A percentile compares a stretch with the other conserved stretches of the same genome.
These are phyloP conservation scores for Bipolaris zeicola DNA, from an alignment of 2,329 filamentous ascomycete genomes.

Conservation along the genomic window DNA sequence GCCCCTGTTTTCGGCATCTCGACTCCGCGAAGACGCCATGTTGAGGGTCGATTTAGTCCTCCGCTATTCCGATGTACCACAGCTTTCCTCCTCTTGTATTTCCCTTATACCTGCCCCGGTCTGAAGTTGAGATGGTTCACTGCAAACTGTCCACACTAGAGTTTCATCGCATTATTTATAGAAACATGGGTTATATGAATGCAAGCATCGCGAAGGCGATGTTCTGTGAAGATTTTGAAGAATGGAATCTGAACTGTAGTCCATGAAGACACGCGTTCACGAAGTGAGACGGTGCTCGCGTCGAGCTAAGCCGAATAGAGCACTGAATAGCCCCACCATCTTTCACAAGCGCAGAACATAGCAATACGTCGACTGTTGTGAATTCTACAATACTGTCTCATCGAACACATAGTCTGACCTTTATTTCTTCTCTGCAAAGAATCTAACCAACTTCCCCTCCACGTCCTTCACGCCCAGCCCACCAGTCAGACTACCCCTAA, in stretches of 20 bases:
- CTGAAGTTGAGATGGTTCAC: background rate
- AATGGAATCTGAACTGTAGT: background rate
- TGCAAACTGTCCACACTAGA: background rate
- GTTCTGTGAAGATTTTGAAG: background rate
- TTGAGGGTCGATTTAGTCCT: background rate
- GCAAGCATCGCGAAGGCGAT: background rate
- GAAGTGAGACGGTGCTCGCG: constrained; percentile 12
- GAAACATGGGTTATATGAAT: background rate
- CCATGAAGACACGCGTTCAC: constrained; percentile 15
- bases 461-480: constrained; percentile 53
- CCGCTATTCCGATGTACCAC: background rate
- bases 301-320: constrained; percentile 14
- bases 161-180: background rate
- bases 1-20: constrained; percentile 25
- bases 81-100: background rate
- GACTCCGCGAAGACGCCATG: constrained; percentile 33
- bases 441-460: constrained; percentile 43
- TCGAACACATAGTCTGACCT: background rate
- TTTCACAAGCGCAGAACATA: background rate
- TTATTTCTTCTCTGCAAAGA: constrained; percentile 44
- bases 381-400: background rate
- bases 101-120: background rate
- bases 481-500: constrained; percentile 67
- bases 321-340: constrained; percentile 17
- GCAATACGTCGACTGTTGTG: background rate